Percentiles rank a stretch among this genome's conserved stretches.
phyloP scores from a whole-genome alignment of 2,329 filamentous ascomycete genomes.

The Fusarium graminum region DNA sequence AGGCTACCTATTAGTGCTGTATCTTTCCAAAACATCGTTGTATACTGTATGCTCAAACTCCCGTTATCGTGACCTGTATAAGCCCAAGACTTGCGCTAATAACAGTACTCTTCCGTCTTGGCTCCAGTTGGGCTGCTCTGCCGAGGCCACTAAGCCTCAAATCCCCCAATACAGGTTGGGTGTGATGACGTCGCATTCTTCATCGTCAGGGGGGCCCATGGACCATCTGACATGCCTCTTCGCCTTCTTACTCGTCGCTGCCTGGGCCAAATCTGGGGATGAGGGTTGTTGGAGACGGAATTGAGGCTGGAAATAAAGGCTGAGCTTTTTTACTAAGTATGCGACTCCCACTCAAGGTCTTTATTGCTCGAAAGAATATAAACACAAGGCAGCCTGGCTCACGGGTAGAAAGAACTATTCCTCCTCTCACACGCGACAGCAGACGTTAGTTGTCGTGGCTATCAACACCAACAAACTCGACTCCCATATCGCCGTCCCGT shows the following conservation, averaged over 20 bases:
- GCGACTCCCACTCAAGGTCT: background rate
- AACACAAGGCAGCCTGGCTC: constrained; percentile 18
- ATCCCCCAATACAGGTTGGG: constrained; percentile 23
- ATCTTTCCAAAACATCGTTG: background rate
- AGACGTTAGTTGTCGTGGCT: constrained; percentile 11
- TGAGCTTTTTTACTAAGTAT: constrained; percentile 12
- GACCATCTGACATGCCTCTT: constrained; percentile 37
- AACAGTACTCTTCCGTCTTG: constrained; percentile 7
- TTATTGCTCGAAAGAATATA: background rate
- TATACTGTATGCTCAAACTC: background rate
- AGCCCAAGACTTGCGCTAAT: constrained; percentile 3
- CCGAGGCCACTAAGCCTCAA: constrained; percentile 32
- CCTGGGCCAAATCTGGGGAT: constrained; percentile 16
- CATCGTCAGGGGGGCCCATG: constrained; percentile 6
- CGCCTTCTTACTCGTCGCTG: constrained; percentile 29
- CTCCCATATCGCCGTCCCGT: background rate
- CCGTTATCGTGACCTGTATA: background rate
- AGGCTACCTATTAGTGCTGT: background rate
- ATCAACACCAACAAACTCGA: background rate
- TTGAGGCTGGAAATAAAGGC: constrained; percentile 22
- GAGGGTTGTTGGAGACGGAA: constrained; percentile 12
- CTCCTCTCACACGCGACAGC: constrained; percentile 16
- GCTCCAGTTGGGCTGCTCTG: constrained; percentile 6
- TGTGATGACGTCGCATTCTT: constrained; percentile 42
- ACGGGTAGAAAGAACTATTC: constrained; percentile 4